phyloP scores from a whole-genome alignment of 2,329 filamentous ascomycete genomes.

The Colletotrichum tanaceti region DNA sequence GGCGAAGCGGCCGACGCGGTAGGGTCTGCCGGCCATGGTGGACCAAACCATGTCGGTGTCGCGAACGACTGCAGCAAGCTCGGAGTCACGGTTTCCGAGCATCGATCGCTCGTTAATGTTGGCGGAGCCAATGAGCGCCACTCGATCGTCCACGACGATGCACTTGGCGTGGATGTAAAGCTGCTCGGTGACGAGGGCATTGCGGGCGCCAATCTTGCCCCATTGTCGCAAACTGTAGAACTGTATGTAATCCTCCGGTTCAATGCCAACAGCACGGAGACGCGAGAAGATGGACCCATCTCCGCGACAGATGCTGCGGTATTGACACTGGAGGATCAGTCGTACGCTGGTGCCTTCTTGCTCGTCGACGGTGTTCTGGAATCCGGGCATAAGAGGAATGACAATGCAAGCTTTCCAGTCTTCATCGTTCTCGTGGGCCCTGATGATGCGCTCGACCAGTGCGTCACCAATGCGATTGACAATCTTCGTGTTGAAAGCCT shows the following conservation, averaged over 20 bases:
- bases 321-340: slow-evolving; percentile 97
- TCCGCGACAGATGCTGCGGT: slow-evolving; percentile 93
- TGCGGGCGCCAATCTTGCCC: slow-evolving; percentile 84
- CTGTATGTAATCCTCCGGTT: slow-evolving; percentile 93
- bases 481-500: slow-evolving; percentile 87
- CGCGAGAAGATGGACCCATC: slow-evolving; percentile 92
- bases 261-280: slow-evolving; percentile 81
- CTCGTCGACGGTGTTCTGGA: slow-evolving; percentile 95
- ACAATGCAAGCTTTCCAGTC: slow-evolving; percentile 91
- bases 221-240: slow-evolving; percentile 94
- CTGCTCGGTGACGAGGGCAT: slow-evolving; percentile 91
- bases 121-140: slow-evolving; percentile 93
- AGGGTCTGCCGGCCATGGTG: slow-evolving; percentile 89
- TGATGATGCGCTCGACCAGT: slow-evolving; percentile 88
- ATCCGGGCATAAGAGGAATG: slow-evolving; percentile 97
- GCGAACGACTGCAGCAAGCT: slow-evolving; percentile 88
- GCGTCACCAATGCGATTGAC: slow-evolving; percentile 95
- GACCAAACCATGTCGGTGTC: slow-evolving; percentile 95
- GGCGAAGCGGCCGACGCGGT: slow-evolving; percentile 90
- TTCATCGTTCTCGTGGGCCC: slow-evolving; percentile 84
- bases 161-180: slow-evolving; percentile 98
- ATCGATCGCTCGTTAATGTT: slow-evolving; percentile 99
- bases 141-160: slow-evolving; percentile 94
- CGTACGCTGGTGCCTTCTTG: slow-evolving; percentile 95
- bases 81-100: slow-evolving; percentile 91